These are phyloP conservation scores for Candida caryicola DNA, from an alignment of 805 yeast genomes.

Conservation along the genomic window DNA sequence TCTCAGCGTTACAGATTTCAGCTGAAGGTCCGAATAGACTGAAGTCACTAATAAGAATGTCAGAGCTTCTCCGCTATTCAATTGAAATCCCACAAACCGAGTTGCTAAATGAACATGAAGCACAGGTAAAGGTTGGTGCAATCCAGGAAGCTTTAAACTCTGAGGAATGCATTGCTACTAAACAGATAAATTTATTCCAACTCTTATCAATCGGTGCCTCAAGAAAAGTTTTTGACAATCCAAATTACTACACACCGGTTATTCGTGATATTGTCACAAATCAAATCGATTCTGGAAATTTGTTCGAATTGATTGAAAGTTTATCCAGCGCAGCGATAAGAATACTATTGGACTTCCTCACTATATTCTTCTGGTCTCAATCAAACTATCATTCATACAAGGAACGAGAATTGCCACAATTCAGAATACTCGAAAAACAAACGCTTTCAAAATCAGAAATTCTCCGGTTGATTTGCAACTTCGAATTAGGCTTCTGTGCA, in stretches of 20 bases:
- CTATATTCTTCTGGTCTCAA: slow-evolving; percentile 46
- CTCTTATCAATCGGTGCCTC: slow-evolving; percentile 34
- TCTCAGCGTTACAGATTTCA: too few species aligned
- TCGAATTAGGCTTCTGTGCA: slow-evolving; percentile 28
- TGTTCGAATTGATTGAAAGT: slow-evolving; percentile 28
- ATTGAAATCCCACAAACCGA: slow-evolving; percentile 8
- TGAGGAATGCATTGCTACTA: neutral
- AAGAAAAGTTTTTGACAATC: slow-evolving; percentile 26
- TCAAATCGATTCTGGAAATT: slow-evolving; percentile 36
- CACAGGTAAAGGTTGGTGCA: slow-evolving; percentile 21
- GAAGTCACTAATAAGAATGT: slow-evolving; percentile 10
- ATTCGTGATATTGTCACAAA: slow-evolving; percentile 39
- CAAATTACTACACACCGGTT: slow-evolving; percentile 34
- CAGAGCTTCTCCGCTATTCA: slow-evolving; percentile 14
- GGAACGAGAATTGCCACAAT: neutral
- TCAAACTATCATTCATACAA: slow-evolving; percentile 30
- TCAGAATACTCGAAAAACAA: neutral
- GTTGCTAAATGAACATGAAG: slow-evolving; percentile 17
- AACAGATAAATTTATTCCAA: slow-evolving; percentile 15
- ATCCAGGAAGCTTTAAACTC: slow-evolving; percentile 10
- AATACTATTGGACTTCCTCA: slow-evolving; percentile 38
- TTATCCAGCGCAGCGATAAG: slow-evolving; percentile 19
- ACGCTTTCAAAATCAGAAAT: slow-evolving; percentile 28
- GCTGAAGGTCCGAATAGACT: too few species aligned
- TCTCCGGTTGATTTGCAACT: slow-evolving; percentile 32